phyloP scores from a whole-genome alignment of 1,284 basidiomycete genomes.

The Cutaneotrichosporon cutaneum region DNA sequence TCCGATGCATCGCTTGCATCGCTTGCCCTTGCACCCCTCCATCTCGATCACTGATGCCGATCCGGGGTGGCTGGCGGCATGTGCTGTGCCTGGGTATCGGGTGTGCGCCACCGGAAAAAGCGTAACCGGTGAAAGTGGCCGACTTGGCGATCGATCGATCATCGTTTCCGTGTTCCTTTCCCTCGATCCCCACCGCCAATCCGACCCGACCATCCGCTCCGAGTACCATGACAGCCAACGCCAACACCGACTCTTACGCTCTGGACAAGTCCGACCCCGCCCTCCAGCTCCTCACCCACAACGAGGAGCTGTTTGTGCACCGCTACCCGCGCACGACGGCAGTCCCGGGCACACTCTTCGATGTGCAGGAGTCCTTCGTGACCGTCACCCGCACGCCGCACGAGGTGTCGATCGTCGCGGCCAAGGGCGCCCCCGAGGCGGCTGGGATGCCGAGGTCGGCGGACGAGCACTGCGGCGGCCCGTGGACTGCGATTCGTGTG shows the following conservation, averaged over 20 bases:
- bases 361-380: constrained; percentile 54
- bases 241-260: background rate
- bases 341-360: constrained; percentile 33
- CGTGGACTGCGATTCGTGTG: constrained; percentile 61
- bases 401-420: constrained; percentile 64
- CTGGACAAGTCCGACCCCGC: constrained; percentile 25
- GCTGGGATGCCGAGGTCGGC: constrained; percentile 40
- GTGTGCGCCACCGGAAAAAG: too few relatives aligned
- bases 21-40: too few relatives aligned
- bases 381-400: constrained; percentile 63
- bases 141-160: too few relatives aligned
- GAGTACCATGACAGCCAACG: background rate
- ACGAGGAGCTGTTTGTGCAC: constrained; percentile 58
- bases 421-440: constrained; percentile 18
- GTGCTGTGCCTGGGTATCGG: too few relatives aligned
- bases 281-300: constrained; percentile 55
- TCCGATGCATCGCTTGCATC: background rate
- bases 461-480: constrained; percentile 52
- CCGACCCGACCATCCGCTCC: too few relatives aligned
- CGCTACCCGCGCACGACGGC: constrained; percentile 43
- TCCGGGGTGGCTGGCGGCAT: too few relatives aligned
- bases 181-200: background rate
- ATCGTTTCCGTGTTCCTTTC: background rate
- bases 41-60: too few relatives aligned
- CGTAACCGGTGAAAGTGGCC: too few relatives aligned